A percentile compares a stretch with the other conserved stretches of the same genome.
phyloP scores from a whole-genome alignment of 164 flowering plant genomes.

The Vitis riparia region DNA sequence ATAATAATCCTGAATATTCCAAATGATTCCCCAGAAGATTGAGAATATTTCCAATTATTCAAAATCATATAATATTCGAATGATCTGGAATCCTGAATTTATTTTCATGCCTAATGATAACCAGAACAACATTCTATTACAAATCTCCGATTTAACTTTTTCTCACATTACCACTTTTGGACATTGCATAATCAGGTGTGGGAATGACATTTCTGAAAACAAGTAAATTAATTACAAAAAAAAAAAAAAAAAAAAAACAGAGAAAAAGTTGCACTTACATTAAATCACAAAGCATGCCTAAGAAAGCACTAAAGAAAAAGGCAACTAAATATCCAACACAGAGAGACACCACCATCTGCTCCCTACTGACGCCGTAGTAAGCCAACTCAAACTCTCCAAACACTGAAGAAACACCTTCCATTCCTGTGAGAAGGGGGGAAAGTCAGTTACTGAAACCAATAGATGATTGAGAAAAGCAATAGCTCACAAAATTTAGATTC shows the following conservation, averaged over 20 bases:
- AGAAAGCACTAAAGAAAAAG: constrained; percentile 48
- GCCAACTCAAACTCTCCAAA: constrained; percentile 78
- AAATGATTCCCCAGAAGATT: not conserved
- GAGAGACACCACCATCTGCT: constrained; percentile 54
- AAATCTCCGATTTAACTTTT: too few species aligned
- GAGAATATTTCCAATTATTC: too few species aligned
- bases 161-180: too few species aligned
- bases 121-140: too few species aligned
- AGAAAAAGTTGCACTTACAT: constrained; percentile 48
- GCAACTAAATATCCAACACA: constrained; percentile 59
- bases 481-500: not conserved
- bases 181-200: too few species aligned
- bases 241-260: not conserved
- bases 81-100: not conserved
- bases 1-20: not conserved
- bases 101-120: too few species aligned
- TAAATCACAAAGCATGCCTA: constrained; percentile 76
- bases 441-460: too few species aligned
- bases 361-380: constrained; percentile 53
- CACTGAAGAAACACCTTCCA: constrained; percentile 77
- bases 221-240: not conserved
- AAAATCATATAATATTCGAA: too few species aligned
- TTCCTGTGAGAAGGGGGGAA: constrained; percentile 32
- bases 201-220: not conserved
- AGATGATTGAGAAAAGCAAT: not conserved